Conservation (phyloP, 768 basidiomycete species). For the Leccinum arenicola region DNA sequence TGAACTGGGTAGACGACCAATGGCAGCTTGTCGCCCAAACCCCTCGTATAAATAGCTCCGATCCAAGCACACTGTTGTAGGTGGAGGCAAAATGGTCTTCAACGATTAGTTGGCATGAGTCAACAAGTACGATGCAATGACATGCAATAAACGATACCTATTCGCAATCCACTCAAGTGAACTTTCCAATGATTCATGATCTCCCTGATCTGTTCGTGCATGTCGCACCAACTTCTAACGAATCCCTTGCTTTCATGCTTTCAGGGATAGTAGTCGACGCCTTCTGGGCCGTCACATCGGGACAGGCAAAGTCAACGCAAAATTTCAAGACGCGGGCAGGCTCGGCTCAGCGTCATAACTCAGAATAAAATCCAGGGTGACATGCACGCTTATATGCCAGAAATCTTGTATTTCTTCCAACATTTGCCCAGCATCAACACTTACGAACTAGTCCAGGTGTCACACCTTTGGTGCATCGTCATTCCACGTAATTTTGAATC, state of each 20-base stretch:
- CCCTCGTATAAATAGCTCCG: slow-evolving; percentile 81
- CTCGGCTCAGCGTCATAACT: slow-evolving; percentile 36
- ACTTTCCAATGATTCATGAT: neutral
- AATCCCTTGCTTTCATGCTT: slow-evolving; percentile 47
- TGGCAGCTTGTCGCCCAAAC: slow-evolving; percentile 81
- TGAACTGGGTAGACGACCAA: slow-evolving; percentile 60
- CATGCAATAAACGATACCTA: no score
- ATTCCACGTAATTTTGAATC: neutral
- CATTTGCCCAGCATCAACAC: slow-evolving; percentile 73
- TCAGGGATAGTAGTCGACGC: slow-evolving; percentile 59
- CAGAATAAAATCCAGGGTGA: slow-evolving; percentile 1
- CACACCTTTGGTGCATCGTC: neutral
- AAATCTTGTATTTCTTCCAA: slow-evolving; percentile 79
- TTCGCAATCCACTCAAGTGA: no score
- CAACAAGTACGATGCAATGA: neutral
- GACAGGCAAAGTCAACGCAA: slow-evolving; percentile 91
- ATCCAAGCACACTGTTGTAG: slow-evolving; percentile 10
- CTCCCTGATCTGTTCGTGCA: neutral
- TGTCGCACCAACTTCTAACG: neutral
- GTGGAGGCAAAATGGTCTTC: neutral
- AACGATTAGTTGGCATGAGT: neutral
- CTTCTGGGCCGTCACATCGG: slow-evolving; percentile 81
- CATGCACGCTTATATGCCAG: slow-evolving; percentile 81
- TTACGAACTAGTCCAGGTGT: slow-evolving; percentile 39
- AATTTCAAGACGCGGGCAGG: slow-evolving; percentile 45